Evolutionary conservation across 1,284 basidiomycete species (phyloP), one percentile per base, ranked within the genome.

Genomic region (Ganoderma sinense): DNA sequence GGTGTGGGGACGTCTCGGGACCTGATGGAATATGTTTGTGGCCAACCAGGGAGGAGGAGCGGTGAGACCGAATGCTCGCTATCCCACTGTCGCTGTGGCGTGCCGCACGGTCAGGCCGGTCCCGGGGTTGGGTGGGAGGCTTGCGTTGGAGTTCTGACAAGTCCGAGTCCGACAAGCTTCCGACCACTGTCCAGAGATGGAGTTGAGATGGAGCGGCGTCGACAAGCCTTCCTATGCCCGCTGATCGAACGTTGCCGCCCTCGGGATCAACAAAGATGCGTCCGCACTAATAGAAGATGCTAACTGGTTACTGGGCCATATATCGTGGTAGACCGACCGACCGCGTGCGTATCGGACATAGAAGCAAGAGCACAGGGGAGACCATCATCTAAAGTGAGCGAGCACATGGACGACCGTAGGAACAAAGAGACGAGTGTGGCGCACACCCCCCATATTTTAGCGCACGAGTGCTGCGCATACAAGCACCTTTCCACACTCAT

Each of bases 331-430:
- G 60, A 26, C 8, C 7, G 40, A 29, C 58, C 48, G 60, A 26
- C 51, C 45, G 63, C 66, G 48, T 60, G 66, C 36, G 36, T 41
- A 41, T 40, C 43, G n/a, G 69, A 45, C 41, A 26, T 16, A 70
- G 69, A 65, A 70, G 45, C 29, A 51, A 14, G 39, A 29, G 33
- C 56, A 63, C 33, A 23, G 60, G 36, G 48, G 48, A 40, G 62
- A 65, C 51, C 62, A 69, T 73, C 68, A 69, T 40, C 40, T 51
- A 64, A 59, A 69, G 65, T 56, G 56, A 64, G 64, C 51, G 63
- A 71, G 68, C 72, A 73, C 69, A 70, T 73, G 72, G 70, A 71
- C 23, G 70, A 64, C 66, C 18, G 61, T 43, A 63, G 67, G 59
- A 66, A 69, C 69, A 65, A 67, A 68, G 56, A 66, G 72, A 51